These are phyloP conservation scores for Paracoccidioides lutzii DNA, from an alignment of 2,329 filamentous ascomycete genomes.

Conservation along the genomic window DNA sequence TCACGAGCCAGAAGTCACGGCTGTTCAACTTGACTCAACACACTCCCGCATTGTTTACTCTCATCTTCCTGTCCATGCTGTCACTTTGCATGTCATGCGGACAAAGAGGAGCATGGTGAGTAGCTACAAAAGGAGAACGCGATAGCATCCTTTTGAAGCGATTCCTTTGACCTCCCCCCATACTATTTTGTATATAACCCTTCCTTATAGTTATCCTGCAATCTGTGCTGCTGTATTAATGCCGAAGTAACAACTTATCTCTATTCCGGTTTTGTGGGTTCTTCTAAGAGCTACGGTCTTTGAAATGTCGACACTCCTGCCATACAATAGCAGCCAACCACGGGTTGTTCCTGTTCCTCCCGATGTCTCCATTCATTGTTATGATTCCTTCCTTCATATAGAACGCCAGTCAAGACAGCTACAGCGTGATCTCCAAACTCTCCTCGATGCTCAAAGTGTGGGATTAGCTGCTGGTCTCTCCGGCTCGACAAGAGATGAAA, in stretches of 20 bases:
- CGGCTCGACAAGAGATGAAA: slow-evolving; percentile 29
- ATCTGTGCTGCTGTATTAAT: not conserved
- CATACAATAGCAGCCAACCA: not conserved
- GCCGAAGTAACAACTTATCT: not conserved
- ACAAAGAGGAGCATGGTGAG: not conserved
- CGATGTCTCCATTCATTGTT: slow-evolving; percentile 19
- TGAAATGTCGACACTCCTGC: not conserved
- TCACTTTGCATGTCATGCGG: not conserved
- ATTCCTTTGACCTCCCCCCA: not conserved
- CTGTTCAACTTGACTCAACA: not conserved
- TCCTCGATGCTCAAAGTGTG: slow-evolving; percentile 50
- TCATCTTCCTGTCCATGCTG: not conserved
- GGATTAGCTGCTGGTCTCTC: slow-evolving; percentile 40
- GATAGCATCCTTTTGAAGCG: not conserved
- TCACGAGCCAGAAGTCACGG: not conserved
- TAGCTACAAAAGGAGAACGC: not conserved
- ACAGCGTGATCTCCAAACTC: slow-evolving; percentile 43
- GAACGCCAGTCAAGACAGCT: slow-evolving; percentile 42
- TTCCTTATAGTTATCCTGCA: not conserved
- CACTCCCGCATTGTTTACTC: too few relatives aligned
- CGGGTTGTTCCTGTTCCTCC: slow-evolving; percentile 19
- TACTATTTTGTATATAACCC: not conserved
- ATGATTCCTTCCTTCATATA: slow-evolving; percentile 37
- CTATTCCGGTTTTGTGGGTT: not conserved
- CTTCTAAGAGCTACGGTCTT: not conserved